Evolutionary conservation across 495 filamentous ascomycete genomes (phyloP).

Genomic region (Barbatosphaeria neglecta): DNA sequence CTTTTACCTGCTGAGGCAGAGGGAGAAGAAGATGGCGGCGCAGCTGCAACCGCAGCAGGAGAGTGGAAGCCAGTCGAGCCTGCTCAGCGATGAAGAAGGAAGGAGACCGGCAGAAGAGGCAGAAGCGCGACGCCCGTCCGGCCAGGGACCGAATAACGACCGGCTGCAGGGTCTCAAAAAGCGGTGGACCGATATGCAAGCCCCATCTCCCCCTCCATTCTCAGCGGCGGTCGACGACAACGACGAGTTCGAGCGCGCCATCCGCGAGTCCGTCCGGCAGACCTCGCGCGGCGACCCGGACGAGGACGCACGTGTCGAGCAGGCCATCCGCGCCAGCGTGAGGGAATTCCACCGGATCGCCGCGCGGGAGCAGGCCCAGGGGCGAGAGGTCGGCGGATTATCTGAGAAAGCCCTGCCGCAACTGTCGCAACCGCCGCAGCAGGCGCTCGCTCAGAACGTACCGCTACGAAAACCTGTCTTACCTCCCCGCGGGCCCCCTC

Average conservation of each 20-base stretch:
- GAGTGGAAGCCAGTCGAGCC: no score
- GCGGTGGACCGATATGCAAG: no score
- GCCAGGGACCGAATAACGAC: constrained; percentile 17
- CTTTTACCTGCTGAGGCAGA: constrained; percentile 26
- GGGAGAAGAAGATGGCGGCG: constrained; percentile 14
- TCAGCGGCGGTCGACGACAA: constrained; percentile 10
- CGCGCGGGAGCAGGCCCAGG: constrained; percentile 22
- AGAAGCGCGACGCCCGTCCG: no score
- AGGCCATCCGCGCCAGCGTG: constrained; percentile 57
- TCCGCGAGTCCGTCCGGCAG: constrained; percentile 51
- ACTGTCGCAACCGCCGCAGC: constrained; percentile 11
- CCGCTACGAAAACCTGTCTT: no score
- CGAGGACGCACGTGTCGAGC: constrained; percentile 58
- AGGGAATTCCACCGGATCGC: constrained; percentile 39
- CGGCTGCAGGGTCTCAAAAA: no score
- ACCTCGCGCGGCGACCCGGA: constrained; percentile 54
- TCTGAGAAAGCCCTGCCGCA: background rate
- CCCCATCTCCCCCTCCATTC: no score
- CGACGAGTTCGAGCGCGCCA: constrained; percentile 56
- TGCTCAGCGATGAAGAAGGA: no score
- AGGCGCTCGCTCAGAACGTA: no score
- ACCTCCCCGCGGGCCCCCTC: constrained; percentile 4
- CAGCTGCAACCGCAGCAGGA: constrained; percentile 5
- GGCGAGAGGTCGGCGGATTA: no score
- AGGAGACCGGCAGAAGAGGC: constrained; percentile 5